Evolutionary conservation across 2,329 filamentous ascomycete genomes (phyloP).

Genomic region (Coniella lustricola): DNA sequence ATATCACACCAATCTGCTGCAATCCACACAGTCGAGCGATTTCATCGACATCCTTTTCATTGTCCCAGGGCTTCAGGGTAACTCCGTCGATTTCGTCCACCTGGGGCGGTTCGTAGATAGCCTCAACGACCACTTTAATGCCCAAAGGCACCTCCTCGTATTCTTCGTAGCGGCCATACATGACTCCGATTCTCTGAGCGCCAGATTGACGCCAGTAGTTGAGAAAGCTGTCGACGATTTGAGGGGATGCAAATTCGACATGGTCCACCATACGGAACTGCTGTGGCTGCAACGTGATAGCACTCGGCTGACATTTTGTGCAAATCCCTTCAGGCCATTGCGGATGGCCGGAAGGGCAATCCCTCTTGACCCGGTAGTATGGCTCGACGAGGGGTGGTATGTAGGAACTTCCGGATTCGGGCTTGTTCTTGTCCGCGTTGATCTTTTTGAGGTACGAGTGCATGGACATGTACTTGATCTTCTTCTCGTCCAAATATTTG

Average conservation of each 20-base stretch:
- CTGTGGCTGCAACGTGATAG: constrained; percentile 91
- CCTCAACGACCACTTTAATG: constrained; percentile 91
- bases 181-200: constrained; percentile 74
- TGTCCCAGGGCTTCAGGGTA: constrained; percentile 76
- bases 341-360: constrained; percentile 89
- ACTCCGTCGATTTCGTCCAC: constrained; percentile 83
- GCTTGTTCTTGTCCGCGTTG: constrained; percentile 93
- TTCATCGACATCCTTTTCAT: constrained; percentile 73
- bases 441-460: constrained; percentile 91
- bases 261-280: constrained; percentile 96
- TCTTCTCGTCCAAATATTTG: constrained; percentile 86
- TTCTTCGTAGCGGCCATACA: constrained; percentile 86
- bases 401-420: constrained; percentile 86
- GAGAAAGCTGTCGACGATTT: constrained; percentile 81
- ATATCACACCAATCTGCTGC: constrained; percentile 85
- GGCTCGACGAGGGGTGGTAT: constrained; percentile 93
- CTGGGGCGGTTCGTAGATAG: constrained; percentile 94
- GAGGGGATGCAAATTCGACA: constrained; percentile 84
- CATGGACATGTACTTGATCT: constrained; percentile 98
- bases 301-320: constrained; percentile 95
- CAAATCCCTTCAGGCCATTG: constrained; percentile 95
- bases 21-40: constrained; percentile 78
- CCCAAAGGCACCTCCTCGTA: constrained; percentile 91
- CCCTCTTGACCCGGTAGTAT: constrained; percentile 78
- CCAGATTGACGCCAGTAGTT: constrained; percentile 88